Base-by-base conservation (phyloP, 2,329 filamentous ascomycete species). In the Pleurostoma richardsiae region DNA sequence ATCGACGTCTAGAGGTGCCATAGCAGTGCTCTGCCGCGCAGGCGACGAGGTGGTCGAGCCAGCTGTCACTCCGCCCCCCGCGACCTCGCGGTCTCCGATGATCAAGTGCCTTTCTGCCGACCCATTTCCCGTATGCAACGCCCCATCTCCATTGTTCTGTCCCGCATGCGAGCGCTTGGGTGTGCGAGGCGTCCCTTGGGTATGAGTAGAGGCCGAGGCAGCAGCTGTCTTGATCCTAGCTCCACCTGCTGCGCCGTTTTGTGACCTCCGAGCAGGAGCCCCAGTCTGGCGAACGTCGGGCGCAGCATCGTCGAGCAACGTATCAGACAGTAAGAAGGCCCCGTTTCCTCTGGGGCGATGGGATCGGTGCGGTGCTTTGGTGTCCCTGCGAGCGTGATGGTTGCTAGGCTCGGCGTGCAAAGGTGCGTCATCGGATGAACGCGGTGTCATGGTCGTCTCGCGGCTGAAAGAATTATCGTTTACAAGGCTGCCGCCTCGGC, bases 1-100 rank as follows among this genome's bases (percentile, higher is more conserved):
- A 59, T 96, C 91, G 49, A 86, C 76, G 56, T 90, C 82, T 26
- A 87, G 62, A 4, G 64, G 50, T 6, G 50, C n/a, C 33, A 19
- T 19, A 19, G 19, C 19, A 19, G 33, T 36, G 33, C 33, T 36
- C n/a, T 36, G 8, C 33, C 8, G 8, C n/a, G 33, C 8, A 8
- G 33, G n/a, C 33, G 33, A 36, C 8, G 33, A 36, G 8, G 8
- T 36, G 33, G 33, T 8, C 33, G 33, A 8, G 8, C 33, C 33
- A 36, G 8, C 19, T 19, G 19, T 19, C 19, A 19, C 19, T 19
- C 19, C 19, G 19, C 19, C 19, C 19, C 19, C 19, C 19, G 19
- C 19, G 19, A 19, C 19, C 19, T 19, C 19, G 19, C 19, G 19
- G 19, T 19, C 19, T 19, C 19, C 19, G 19, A 19, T 19, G 19